Base-by-base conservation (phyloP, 495 filamentous ascomycete species). In the Aspergillus carlsbadensis region DNA sequence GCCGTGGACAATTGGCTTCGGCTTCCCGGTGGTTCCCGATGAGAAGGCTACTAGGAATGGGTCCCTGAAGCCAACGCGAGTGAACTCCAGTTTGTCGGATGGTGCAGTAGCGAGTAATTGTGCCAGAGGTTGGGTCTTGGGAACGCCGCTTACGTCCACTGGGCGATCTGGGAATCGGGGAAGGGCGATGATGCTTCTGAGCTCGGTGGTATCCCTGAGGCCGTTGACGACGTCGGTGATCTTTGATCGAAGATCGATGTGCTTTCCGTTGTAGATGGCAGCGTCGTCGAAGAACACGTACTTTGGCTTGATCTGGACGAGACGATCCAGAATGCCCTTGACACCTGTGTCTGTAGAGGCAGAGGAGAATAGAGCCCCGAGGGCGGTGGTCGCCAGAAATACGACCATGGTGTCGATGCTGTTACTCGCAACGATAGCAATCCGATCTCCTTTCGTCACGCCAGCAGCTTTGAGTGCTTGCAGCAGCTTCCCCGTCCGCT, bases 281-380 rank as follows among this genome's bases (percentile, higher is more conserved):
- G 75, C 78, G 61, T 94, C 89, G 57, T 94, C 90, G 71, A 91
- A 81, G 62, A 94, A 92, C 22, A 94, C 70, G 60, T 80, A 87
- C 65, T 78, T 78, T 31, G 88, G 90, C 63, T 84, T 76, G 36
- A 92, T 81, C 72, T 92, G 88, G 42, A 84, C 68, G 49, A 89
- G 69, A 21, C 90, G 76, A 68, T 92, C 87, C 59, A 94, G 64
- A 10, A 94, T 82, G 0, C 89, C 90, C 61, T 86, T 84, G 33
- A 84, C 82, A 0, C 88, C 88, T 80, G 90, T 92, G 73, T 94
- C 90, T 1, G 89, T 92, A 22, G 84, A 87, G 42, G 80, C 83
- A 43, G 81, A 85, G 34, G 81, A 85, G 63, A 91, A 90, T 15
- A 94, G 68, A 13, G 78, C 89, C 0, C 90, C 90, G 13, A 92